phyloP scores from a whole-genome alignment of 2,329 filamentous ascomycete genomes.

The Didymella segeticola region DNA sequence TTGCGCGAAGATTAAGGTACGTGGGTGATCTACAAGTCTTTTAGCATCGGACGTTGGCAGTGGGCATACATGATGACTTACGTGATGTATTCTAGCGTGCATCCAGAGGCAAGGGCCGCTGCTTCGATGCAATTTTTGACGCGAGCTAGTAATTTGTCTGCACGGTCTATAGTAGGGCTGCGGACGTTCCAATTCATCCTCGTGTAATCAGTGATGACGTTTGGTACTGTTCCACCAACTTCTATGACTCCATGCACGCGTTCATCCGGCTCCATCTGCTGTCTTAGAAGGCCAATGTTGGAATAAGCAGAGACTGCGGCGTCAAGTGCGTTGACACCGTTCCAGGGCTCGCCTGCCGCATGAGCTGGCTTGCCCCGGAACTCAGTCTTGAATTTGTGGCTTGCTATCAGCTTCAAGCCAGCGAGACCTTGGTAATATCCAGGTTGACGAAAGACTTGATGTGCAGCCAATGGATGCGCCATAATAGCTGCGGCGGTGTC shows the following conservation, averaged over 20 bases:
- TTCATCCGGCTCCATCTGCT: slow-evolving; percentile 25
- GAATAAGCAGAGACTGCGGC: slow-evolving; percentile 47
- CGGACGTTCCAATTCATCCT: slow-evolving; percentile 52
- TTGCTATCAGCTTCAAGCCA: slow-evolving; percentile 21
- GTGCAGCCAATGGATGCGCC: slow-evolving; percentile 31
- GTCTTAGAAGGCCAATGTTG: slow-evolving; percentile 33
- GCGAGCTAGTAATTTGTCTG: slow-evolving; percentile 25
- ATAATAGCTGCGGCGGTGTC: slow-evolving; percentile 29
- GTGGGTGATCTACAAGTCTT: slow-evolving; percentile 36
- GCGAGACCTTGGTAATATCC: slow-evolving; percentile 20
- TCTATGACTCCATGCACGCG: slow-evolving; percentile 24
- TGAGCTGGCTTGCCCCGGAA: slow-evolving; percentile 44
- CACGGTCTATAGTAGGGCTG: slow-evolving; percentile 41
- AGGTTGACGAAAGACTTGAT: slow-evolving; percentile 26
- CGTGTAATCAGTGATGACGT: slow-evolving; percentile 43
- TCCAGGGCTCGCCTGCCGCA: slow-evolving; percentile 50
- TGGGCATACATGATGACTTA: slow-evolving; percentile 24
- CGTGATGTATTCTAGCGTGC: slow-evolving; percentile 45
- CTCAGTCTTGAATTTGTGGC: slow-evolving; percentile 30
- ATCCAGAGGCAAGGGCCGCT: slow-evolving; percentile 23
- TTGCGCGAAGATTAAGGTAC: slow-evolving; percentile 57
- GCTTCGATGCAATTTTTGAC: slow-evolving; percentile 46
- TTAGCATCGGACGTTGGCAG: not conserved
- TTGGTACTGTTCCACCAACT: slow-evolving; percentile 17
- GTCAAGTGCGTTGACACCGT: slow-evolving; percentile 52